A percentile compares a stretch with the other conserved stretches of the same genome.
Conservation (phyloP, 257 asterid genomes). For the Fraxinus pennsylvanica region DNA sequence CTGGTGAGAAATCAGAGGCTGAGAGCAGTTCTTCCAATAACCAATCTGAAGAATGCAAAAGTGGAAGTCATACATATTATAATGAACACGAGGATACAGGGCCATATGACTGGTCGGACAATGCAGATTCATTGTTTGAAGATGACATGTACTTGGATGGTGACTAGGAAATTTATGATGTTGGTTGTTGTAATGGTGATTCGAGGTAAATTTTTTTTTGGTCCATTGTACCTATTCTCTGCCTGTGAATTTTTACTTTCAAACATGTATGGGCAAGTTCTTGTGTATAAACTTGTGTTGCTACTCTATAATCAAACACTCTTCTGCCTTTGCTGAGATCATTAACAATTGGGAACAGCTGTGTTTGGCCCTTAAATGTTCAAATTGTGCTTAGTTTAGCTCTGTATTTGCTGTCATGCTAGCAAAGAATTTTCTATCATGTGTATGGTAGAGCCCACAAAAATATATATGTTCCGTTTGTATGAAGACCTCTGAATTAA, state of each 20-base stretch:
- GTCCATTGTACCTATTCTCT: neutral
- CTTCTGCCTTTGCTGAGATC: no score
- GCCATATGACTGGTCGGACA: slow-evolving; percentile 32
- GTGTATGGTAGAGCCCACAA: neutral
- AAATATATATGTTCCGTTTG: neutral
- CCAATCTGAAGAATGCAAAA: slow-evolving; percentile 39
- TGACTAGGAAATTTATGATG: slow-evolving; percentile 17
- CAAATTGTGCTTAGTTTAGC: no score
- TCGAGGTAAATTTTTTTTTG: slow-evolving; percentile 16
- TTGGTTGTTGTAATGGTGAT: slow-evolving; percentile 32
- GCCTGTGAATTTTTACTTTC: slow-evolving; percentile 3
- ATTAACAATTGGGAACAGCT: neutral
- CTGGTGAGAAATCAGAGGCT: slow-evolving; percentile 50
- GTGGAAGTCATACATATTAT: slow-evolving; percentile 27
- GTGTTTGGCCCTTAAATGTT: neutral
- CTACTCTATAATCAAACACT: neutral
- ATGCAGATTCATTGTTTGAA: slow-evolving; percentile 32
- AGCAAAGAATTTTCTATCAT: neutral
- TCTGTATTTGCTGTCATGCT: neutral
- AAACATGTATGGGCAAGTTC: neutral
- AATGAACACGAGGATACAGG: slow-evolving; percentile 18
- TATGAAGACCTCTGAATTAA: neutral
- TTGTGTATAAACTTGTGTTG: neutral
- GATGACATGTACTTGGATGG: slow-evolving; percentile 28
- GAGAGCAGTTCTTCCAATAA: slow-evolving; percentile 40